A percentile compares a stretch with the other conserved stretches of the same genome.
Conservation (phyloP, 805 yeast genomes). For the Monosporozyma servazzii region DNA sequence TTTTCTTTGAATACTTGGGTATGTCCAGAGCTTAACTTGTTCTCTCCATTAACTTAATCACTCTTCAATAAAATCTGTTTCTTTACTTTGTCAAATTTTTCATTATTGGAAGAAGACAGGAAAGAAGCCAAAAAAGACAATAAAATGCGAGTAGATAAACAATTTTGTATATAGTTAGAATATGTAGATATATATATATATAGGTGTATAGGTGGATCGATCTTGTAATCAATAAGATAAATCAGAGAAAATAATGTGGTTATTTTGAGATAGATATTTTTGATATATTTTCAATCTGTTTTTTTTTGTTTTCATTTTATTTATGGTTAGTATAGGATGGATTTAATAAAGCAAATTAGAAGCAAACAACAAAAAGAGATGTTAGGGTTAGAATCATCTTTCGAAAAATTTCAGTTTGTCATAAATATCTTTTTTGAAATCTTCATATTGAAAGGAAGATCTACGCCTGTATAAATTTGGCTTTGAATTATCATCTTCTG, state of each 20-base stretch:
- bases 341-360: background rate
- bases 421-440: slow-evolving; percentile 27
- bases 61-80: background rate
- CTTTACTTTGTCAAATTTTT: background rate
- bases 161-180: background rate
- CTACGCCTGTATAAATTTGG: slow-evolving; percentile 12
- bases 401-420: slow-evolving; percentile 23
- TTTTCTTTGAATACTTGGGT: background rate
- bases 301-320: too few relatives aligned
- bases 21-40: background rate
- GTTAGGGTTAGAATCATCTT: background rate
- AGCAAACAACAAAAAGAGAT: too few relatives aligned
- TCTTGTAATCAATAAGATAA: too few relatives aligned
- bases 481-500: slow-evolving; percentile 1
- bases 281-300: too few relatives aligned
- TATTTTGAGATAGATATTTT: background rate
- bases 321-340: too few relatives aligned
- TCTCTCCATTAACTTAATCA: background rate
- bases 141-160: background rate
- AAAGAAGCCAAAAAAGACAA: background rate
- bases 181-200: background rate
- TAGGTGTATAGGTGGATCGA: background rate
- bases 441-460: slow-evolving; percentile 26
- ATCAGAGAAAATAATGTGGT: background rate
- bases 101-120: background rate